Percentiles rank a stretch among this genome's conserved stretches.
phyloP scores from a whole-genome alignment of 352 stramenopile genomes.

The Phytophthora litchii region DNA sequence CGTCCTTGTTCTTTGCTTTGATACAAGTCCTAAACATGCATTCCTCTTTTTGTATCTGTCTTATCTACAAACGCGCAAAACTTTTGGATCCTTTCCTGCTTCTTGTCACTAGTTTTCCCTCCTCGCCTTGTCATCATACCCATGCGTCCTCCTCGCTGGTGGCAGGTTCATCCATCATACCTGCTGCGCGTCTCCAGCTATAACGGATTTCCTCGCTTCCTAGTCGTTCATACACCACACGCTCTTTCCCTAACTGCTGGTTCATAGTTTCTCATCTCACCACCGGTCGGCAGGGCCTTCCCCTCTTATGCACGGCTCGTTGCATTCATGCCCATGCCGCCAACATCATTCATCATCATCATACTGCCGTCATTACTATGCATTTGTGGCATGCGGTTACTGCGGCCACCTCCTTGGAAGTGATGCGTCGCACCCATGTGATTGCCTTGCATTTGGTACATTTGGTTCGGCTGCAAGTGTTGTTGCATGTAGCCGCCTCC shows the following conservation, averaged over 20 bases:
- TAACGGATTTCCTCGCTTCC: constrained; percentile 23
- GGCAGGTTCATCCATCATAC: constrained; percentile 14
- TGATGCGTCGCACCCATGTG: constrained; percentile 30
- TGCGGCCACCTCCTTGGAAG: constrained; percentile 27
- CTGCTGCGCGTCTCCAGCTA: constrained; percentile 34
- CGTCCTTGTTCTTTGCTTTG: constrained; percentile 50
- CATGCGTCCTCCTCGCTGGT: constrained; percentile 21
- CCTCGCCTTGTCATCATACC: constrained; percentile 26
- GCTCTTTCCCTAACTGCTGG: constrained; percentile 32
- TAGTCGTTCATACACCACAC: constrained; percentile 35
- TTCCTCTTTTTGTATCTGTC: constrained; percentile 49
- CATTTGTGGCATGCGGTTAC: constrained; percentile 36
- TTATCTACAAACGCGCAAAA: constrained; percentile 80
- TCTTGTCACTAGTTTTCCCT: constrained; percentile 31
- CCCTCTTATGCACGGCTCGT: constrained; percentile 49
- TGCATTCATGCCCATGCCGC: constrained; percentile 52
- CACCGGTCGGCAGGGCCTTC: background rate
- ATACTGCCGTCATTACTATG: constrained; percentile 36
- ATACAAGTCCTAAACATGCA: constrained; percentile 64
- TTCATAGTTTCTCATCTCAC: constrained; percentile 37
- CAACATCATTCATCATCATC: constrained; percentile 49
- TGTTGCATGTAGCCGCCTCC: constrained; percentile 40
- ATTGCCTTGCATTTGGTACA: constrained; percentile 41
- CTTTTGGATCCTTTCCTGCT: constrained; percentile 37
- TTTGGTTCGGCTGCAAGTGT: constrained; percentile 37